Conservation (phyloP, 164 flowering plant genomes). For the Sextonia rubra region DNA sequence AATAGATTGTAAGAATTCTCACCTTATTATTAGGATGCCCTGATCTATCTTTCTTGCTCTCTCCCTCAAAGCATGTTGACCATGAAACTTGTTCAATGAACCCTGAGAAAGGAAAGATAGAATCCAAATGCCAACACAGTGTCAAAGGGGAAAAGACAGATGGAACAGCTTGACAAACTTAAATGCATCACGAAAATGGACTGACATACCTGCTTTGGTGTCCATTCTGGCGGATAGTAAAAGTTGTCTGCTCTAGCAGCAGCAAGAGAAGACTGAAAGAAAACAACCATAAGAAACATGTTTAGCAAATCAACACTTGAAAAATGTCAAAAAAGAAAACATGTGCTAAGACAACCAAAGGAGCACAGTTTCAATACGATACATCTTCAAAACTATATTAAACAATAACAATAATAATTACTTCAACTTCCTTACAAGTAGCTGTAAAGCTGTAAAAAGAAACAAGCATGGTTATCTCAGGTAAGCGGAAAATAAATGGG, state of each 20-base stretch:
- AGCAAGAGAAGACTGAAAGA: conserved; percentile 96
- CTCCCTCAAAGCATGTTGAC: conserved; percentile 98
- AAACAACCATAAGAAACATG: conserved; percentile 14
- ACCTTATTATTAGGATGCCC: conserved; percentile 96
- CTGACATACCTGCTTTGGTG: conserved; percentile 63
- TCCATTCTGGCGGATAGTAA: conserved; percentile 99
- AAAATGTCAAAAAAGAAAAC: too few species aligned
- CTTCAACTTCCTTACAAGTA: too few species aligned
- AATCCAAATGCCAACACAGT: background rate
- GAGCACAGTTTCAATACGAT: too few species aligned
- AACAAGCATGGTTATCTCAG: too few species aligned
- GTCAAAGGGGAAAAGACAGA: background rate
- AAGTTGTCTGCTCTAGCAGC: conserved; percentile 99
- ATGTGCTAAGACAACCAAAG: too few species aligned
- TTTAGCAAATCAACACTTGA: conserved; percentile 6
- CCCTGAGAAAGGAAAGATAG: conserved; percentile 48
- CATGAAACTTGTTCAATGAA: conserved; percentile 90
- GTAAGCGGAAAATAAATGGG: too few species aligned
- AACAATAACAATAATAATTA: too few species aligned
- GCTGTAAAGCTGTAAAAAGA: too few species aligned
- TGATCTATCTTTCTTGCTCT: conserved; percentile 94
- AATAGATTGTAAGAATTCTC: conserved; percentile 1
- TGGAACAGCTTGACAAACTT: background rate
- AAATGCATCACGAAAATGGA: background rate
- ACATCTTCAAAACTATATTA: too few species aligned